Percentiles rank a stretch among this genome's conserved stretches.
Evolutionary conservation across 2,329 filamentous ascomycete species (phyloP).

Genomic region (Zymoseptoria ardabiliae): DNA sequence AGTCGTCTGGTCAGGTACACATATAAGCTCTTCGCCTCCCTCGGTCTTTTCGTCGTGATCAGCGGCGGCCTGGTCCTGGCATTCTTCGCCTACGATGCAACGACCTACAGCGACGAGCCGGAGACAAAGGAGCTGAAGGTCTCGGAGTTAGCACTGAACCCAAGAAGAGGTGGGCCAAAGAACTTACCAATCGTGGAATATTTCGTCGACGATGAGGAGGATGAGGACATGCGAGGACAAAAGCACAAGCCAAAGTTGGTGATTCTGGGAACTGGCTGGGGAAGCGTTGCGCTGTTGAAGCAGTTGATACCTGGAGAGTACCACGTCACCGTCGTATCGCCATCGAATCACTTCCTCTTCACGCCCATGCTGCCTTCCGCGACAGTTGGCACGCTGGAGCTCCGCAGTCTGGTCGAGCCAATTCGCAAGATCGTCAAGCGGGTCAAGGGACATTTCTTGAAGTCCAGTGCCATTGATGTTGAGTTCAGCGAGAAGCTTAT

Average conservation of each 20-base stretch:
- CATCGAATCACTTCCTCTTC: conserved; percentile 94
- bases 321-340: conserved; percentile 90
- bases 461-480: conserved; percentile 77
- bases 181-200: conserved; percentile 87
- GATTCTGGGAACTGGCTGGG: conserved; percentile 91
- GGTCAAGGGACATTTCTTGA: conserved; percentile 81
- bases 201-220: conserved; percentile 83
- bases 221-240: conserved; percentile 57
- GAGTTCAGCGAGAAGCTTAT: conserved; percentile 88
- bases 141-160: conserved; percentile 74
- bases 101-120: conserved; percentile 72
- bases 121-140: conserved; percentile 67
- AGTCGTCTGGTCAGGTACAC: conserved; percentile 44
- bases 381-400: conserved; percentile 87
- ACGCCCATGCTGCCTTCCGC: conserved; percentile 97
- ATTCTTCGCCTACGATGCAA: conserved; percentile 92
- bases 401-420: conserved; percentile 86
- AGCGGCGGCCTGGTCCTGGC: conserved; percentile 62
- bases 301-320: conserved; percentile 85
- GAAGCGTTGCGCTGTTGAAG: conserved; percentile 85
- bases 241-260: conserved; percentile 91
- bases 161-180: conserved; percentile 80
- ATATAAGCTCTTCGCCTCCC: conserved; percentile 61
- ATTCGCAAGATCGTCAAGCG: conserved; percentile 74
- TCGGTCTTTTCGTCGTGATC: conserved; percentile 69